phyloP scores from a whole-genome alignment of 2,329 filamentous ascomycete genomes.

The Cercospora brassicicola region DNA sequence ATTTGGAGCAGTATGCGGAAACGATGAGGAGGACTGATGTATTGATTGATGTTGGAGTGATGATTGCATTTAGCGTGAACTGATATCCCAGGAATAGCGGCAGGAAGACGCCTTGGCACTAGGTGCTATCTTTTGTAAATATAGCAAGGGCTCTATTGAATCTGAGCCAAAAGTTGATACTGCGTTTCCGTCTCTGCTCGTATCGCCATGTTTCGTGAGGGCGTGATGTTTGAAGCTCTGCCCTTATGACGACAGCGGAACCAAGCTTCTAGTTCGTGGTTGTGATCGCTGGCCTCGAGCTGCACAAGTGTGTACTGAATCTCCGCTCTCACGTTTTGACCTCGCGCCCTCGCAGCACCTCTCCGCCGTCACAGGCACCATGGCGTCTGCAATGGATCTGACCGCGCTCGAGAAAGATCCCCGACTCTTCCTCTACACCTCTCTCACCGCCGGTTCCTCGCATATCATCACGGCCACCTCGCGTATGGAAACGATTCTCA shows the following conservation, averaged over 20 bases:
- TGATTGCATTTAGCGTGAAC: neutral
- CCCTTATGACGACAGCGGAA: neutral
- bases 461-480: conserved; percentile 96
- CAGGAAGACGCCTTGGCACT: neutral
- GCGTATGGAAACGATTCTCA: conserved; percentile 91
- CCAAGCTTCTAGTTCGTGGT: neutral
- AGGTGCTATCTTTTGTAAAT: neutral
- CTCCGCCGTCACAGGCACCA: conserved; percentile 10
- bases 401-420: conserved; percentile 49
- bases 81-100: neutral
- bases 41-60: neutral
- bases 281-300: neutral
- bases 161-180: neutral
- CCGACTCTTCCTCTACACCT: conserved; percentile 88
- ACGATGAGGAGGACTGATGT: conserved; percentile 10
- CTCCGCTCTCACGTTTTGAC: neutral
- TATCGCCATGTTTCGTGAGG: neutral
- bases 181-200: neutral
- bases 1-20: conserved; percentile 31
- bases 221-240: neutral
- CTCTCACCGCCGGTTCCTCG: conserved; percentile 88
- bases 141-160: neutral
- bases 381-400: conserved; percentile 40
- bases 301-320: neutral
- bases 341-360: neutral